These are phyloP conservation scores for Proteromonas lacertae DNA, from an alignment of 352 stramenopile genomes.

Conservation along the genomic window DNA sequence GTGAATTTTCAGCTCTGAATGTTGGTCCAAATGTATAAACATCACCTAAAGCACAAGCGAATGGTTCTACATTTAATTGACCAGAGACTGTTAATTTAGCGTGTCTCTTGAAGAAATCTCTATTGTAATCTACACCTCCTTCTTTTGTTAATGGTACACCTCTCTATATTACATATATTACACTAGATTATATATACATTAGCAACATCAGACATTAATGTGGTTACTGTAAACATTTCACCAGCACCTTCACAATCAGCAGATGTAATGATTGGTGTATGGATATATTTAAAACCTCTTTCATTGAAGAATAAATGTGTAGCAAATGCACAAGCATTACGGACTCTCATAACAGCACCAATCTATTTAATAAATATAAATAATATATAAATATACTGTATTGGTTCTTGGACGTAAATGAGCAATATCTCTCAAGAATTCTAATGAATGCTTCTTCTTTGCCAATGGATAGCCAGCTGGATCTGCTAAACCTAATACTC, in stretches of 20 bases:
- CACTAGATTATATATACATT: conserved; percentile 5
- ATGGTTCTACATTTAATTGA: conserved; percentile 76
- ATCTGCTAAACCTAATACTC: conserved; percentile 36
- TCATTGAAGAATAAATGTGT: conserved; percentile 25
- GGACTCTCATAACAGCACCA: conserved; percentile 59
- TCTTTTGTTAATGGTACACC: conserved; percentile 15
- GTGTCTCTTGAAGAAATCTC: conserved; percentile 3
- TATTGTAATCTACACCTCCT: conserved; percentile 6
- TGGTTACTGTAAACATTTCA: conserved; percentile 82
- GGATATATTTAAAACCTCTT: conserved; percentile 43
- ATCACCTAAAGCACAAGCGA: conserved; percentile 73
- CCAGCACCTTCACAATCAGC: conserved; percentile 86
- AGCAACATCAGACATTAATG: conserved; percentile 21
- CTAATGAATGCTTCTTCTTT: conserved; percentile 88
- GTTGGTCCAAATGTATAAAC: conserved; percentile 97
- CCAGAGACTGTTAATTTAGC: conserved; percentile 27
- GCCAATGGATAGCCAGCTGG: conserved; percentile 54
- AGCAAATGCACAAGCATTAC: conserved; percentile 9
- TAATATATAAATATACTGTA: too few relatives aligned
- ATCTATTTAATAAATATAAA: too few relatives aligned
- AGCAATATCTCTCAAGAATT: conserved; percentile 77
- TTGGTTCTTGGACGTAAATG: conserved; percentile 80
- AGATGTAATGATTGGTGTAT: conserved; percentile 79
- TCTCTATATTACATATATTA: conserved; percentile 8
- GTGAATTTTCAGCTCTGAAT: conserved; percentile 89